phyloP scores from a whole-genome alignment of 2,329 filamentous ascomycete species.

The Curvularia lunata region DNA sequence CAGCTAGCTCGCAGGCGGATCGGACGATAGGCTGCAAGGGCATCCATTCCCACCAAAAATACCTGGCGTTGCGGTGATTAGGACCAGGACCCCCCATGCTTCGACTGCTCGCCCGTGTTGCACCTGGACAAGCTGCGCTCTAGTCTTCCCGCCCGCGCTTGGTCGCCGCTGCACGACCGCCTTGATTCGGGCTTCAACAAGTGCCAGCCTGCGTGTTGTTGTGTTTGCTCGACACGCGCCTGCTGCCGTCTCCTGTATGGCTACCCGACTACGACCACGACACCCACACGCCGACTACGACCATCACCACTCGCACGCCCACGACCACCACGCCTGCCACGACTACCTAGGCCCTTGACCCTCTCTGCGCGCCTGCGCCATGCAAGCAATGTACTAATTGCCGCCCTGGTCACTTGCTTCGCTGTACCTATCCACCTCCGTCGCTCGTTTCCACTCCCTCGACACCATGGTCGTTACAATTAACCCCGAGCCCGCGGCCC shows the following conservation, averaged over 20 bases:
- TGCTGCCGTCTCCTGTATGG: constrained; percentile 12
- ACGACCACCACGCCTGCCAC: constrained; percentile 10
- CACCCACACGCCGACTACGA: constrained; percentile 6
- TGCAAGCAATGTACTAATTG: constrained; percentile 27
- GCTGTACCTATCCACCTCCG: constrained; percentile 20
- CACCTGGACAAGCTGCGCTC: constrained; percentile 35
- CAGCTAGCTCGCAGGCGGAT: constrained; percentile 8
- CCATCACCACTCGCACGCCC: constrained; percentile 5
- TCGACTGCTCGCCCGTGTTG: constrained; percentile 31
- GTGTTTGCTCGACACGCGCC: constrained; percentile 16
- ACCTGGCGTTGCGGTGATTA: constrained; percentile 18
- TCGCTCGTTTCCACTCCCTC: constrained; percentile 41
- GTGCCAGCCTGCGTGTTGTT: constrained; percentile 4
- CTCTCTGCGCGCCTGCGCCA: constrained; percentile 25
- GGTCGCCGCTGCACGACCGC: constrained; percentile 32
- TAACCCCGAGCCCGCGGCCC: constrained; percentile 73
- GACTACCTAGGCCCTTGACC: constrained; percentile 15
- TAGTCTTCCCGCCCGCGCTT: constrained; percentile 30
- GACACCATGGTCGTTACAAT: constrained; percentile 76
- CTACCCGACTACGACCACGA: constrained; percentile 11
- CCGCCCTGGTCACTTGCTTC: constrained; percentile 11
- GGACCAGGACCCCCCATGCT: constrained; percentile 23
- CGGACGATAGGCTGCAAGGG: constrained; percentile 11
- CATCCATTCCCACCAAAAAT: constrained; percentile 25
- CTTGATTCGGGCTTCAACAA: constrained; percentile 22